phyloP scores from a whole-genome alignment of 129 eudicot genomes.

The Arctium minus region DNA sequence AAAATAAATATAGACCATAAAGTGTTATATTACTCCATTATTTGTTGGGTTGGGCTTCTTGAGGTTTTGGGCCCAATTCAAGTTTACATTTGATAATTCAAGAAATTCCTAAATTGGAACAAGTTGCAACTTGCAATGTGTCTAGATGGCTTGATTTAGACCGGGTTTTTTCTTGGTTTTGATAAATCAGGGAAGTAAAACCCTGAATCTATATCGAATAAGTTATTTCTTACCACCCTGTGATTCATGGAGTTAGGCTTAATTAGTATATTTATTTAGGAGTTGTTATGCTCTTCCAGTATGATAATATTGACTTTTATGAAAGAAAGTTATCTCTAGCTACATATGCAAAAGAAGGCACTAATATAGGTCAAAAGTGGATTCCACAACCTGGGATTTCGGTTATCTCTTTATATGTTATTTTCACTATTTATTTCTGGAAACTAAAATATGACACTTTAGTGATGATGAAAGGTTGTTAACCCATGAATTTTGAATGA shows the following conservation, averaged over 20 bases:
- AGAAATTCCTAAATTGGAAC: background rate
- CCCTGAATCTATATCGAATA: background rate
- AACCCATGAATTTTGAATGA: background rate
- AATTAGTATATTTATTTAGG: background rate
- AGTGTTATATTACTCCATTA: background rate
- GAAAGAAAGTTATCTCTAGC: conserved; percentile 7
- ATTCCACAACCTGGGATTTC: conserved; percentile 7
- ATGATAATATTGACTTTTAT: background rate
- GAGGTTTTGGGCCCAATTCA: background rate
- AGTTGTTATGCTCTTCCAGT: background rate
- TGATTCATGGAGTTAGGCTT: background rate
- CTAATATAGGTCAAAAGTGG: conserved; percentile 14
- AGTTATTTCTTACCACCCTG: background rate
- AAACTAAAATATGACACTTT: background rate
- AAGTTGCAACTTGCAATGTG: background rate
- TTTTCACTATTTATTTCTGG: background rate
- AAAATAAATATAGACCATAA: background rate
- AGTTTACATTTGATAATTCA: background rate
- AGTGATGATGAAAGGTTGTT: background rate
- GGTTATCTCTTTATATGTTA: background rate
- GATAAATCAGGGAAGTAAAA: background rate
- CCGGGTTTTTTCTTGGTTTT: background rate
- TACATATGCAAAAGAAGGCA: background rate
- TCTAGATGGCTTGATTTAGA: background rate
- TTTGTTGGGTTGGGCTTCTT: background rate